phyloP scores from a whole-genome alignment of 352 stramenopile genomes.

The Globisporangium emineosum region DNA sequence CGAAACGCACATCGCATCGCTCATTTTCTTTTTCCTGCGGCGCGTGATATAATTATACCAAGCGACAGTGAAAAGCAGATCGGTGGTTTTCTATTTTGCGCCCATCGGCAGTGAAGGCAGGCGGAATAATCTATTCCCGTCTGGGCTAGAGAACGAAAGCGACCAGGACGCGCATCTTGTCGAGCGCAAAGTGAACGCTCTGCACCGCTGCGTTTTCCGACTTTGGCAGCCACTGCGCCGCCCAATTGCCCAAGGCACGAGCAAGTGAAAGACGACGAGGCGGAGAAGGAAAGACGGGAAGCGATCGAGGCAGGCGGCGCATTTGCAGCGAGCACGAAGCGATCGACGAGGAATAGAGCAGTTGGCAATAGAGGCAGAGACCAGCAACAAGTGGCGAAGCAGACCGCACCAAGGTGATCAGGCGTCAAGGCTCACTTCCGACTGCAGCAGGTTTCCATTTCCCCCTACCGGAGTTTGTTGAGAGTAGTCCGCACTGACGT shows the following conservation, averaged over 20 bases:
- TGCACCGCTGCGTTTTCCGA: neutral
- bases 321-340: too few relatives aligned
- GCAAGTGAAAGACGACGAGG: neutral
- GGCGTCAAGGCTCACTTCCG: neutral
- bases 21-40: neutral
- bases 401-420: too few relatives aligned
- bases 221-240: neutral
- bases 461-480: neutral
- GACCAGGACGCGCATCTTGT: neutral
- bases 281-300: neutral
- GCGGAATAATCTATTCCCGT: neutral
- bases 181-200: neutral
- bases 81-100: conserved; percentile 3
- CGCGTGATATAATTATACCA: neutral
- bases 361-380: neutral
- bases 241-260: neutral
- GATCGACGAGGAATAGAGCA: neutral
- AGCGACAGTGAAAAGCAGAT: neutral
- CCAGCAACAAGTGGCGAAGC: neutral
- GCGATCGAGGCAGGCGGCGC: neutral
- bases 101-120: neutral
- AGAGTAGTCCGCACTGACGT: neutral
- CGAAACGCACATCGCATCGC: neutral
- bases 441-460: neutral
- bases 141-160: neutral